Conservation (phyloP, 1,139 yeast genomes). For the Saccharomyces uvarum region DNA sequence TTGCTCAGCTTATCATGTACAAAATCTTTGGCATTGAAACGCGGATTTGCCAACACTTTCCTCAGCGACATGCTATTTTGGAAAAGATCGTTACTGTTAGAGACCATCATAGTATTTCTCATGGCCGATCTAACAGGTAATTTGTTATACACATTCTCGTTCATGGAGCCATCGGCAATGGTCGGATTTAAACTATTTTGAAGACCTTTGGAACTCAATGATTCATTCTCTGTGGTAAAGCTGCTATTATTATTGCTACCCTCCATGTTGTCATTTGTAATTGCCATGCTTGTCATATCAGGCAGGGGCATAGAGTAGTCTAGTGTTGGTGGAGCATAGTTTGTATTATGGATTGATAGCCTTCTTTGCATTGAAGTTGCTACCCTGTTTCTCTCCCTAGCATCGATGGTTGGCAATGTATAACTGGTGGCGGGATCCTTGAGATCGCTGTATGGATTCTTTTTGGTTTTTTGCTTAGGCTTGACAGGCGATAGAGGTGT, state of each 20-base stretch:
- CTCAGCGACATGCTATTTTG: constrained; percentile 13
- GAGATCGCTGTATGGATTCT: constrained; percentile 30
- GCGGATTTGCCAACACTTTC: constrained; percentile 29
- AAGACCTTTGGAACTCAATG: not conserved
- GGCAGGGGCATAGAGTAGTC: constrained; percentile 31
- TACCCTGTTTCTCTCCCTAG: constrained; percentile 35
- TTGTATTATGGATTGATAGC: constrained; percentile 33
- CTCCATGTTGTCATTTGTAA: not conserved
- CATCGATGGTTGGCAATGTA: constrained; percentile 30
- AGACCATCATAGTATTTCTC: not conserved
- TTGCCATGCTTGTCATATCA: not conserved
- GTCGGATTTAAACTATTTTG: not conserved
- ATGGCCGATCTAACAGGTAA: not conserved
- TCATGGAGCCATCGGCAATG: not conserved
- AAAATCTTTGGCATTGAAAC: constrained; percentile 44
- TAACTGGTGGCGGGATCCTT: constrained; percentile 20
- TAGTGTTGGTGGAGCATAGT: constrained; percentile 24
- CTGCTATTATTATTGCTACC: not conserved
- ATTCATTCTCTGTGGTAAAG: not conserved
- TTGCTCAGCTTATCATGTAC: constrained; percentile 49
- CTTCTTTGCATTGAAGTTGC: constrained; percentile 37
- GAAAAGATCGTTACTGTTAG: constrained; percentile 1
- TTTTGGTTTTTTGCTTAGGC: constrained; percentile 10
- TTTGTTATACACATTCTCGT: not conserved
- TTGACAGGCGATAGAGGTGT: constrained; percentile 13